These are phyloP conservation scores for Phragmites australis DNA, from an alignment of 176 grass and related monocot genomes.

Conservation along the genomic window DNA sequence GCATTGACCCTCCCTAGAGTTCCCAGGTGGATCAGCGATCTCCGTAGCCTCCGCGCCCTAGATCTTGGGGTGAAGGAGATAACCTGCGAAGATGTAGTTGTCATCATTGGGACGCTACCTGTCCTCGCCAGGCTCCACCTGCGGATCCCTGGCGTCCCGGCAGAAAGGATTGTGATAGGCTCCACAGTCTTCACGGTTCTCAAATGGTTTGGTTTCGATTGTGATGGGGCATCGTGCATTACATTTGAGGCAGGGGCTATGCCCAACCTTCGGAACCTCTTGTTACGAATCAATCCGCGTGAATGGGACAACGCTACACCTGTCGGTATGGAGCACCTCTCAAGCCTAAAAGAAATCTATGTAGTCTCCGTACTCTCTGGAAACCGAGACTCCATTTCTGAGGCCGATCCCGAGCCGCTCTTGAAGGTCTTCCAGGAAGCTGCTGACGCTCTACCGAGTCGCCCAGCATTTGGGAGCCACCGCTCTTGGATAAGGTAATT, in stretches of 20 bases:
- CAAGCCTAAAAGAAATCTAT: not conserved
- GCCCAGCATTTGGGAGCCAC: not conserved
- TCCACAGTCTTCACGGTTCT: not conserved
- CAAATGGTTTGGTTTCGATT: not conserved
- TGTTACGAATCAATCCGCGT: not conserved
- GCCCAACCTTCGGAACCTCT: not conserved
- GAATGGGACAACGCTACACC: not conserved
- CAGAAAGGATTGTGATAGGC: not conserved
- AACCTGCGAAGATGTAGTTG: not conserved
- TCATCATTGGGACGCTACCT: not conserved
- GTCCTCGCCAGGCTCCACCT: not conserved
- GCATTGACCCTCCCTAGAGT: not conserved
- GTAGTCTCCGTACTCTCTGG: too few relatives aligned
- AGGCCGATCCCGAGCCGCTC: too few relatives aligned
- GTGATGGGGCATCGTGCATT: not conserved
- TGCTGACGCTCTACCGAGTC: not conserved
- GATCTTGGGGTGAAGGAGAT: not conserved
- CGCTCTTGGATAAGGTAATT: not conserved
- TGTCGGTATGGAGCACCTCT: not conserved
- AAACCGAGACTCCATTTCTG: too few relatives aligned
- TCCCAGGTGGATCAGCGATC: slow-evolving; percentile 3
- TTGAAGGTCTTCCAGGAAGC: not conserved
- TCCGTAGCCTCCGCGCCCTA: not conserved
- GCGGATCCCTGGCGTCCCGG: not conserved
- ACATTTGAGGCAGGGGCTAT: not conserved